Evolutionary conservation across 352 stramenopile genomes (phyloP).

Genomic region (Blastocystis sp.): DNA sequence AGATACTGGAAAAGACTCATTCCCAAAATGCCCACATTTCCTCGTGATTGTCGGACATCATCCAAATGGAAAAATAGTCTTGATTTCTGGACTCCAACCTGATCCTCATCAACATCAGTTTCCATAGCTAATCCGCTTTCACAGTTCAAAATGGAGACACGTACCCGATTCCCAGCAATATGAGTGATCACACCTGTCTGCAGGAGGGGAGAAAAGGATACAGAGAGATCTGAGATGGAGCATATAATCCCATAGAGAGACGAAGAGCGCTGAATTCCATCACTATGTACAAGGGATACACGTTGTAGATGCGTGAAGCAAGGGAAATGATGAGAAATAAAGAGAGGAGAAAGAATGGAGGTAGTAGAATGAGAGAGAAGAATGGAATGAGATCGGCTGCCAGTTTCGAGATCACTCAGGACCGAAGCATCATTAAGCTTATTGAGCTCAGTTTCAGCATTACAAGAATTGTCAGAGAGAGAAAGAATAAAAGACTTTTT

Average conservation of each 20-base stretch:
- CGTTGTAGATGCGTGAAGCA: slow-evolving; percentile 30
- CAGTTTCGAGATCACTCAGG: slow-evolving; percentile 48
- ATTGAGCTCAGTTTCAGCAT: background rate
- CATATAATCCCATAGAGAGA: slow-evolving; percentile 54
- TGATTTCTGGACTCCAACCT: slow-evolving; percentile 50
- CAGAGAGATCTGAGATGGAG: background rate
- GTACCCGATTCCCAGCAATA: background rate
- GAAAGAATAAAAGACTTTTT: slow-evolving; percentile 45
- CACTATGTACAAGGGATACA: background rate
- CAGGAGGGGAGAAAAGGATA: background rate
- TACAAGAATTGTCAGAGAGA: background rate
- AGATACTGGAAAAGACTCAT: slow-evolving; percentile 16
- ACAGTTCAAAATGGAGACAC: slow-evolving; percentile 7
- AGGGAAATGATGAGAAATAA: slow-evolving; percentile 16
- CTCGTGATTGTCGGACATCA: slow-evolving; percentile 31
- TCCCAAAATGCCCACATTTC: slow-evolving; percentile 29
- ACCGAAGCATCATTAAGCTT: slow-evolving; percentile 35
- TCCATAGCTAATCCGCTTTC: slow-evolving; percentile 41
- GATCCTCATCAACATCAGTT: background rate
- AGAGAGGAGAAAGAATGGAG: background rate
- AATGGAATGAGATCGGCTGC: background rate
- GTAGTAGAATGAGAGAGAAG: background rate
- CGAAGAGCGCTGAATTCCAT: slow-evolving; percentile 12
- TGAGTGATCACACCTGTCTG: slow-evolving; percentile 47
- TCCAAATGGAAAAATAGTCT: slow-evolving; percentile 48